phyloP scores from a whole-genome alignment of 2,329 filamentous ascomycete species.

The Ophiocordyceps camponoti-saundersi region DNA sequence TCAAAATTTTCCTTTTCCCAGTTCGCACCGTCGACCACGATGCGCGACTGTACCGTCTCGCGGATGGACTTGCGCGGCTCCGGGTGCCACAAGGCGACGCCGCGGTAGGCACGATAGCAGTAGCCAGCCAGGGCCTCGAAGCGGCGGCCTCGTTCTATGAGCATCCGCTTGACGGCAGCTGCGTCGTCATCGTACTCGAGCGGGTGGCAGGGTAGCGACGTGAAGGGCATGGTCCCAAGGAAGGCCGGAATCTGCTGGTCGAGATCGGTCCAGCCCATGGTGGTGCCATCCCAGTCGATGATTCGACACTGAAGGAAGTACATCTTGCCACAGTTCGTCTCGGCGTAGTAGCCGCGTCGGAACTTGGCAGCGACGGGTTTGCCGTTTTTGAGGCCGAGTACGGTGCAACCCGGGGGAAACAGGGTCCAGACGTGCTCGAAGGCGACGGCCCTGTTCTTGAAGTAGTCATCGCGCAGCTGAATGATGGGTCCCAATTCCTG shows the following conservation, averaged over 20 bases:
- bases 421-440: slow-evolving; percentile 37
- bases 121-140: slow-evolving; percentile 28
- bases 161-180: slow-evolving; percentile 14
- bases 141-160: slow-evolving; percentile 22
- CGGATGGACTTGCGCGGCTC: slow-evolving; percentile 7
- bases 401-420: slow-evolving; percentile 26
- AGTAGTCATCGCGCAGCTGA: slow-evolving; percentile 30
- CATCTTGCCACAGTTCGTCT: slow-evolving; percentile 18
- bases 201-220: slow-evolving; percentile 25
- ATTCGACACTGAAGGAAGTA: slow-evolving; percentile 22
- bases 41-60: slow-evolving; percentile 12
- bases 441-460: slow-evolving; percentile 33
- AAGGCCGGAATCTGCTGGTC: slow-evolving; percentile 22
- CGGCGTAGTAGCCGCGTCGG: slow-evolving; percentile 16
- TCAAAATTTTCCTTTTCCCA: slow-evolving; percentile 14
- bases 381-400: slow-evolving; percentile 22
- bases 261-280: slow-evolving; percentile 22
- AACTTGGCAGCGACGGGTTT: slow-evolving; percentile 22
- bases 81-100: slow-evolving; percentile 16
- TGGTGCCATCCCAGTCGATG: slow-evolving; percentile 30
- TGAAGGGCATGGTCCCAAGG: slow-evolving; percentile 25
- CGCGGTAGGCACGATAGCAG: slow-evolving; percentile 28
- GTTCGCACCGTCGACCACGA: slow-evolving; percentile 14
- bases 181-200: slow-evolving; percentile 23
- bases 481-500: slow-evolving; percentile 34